These are phyloP conservation scores for Neonectria faginata DNA, from an alignment of 2,329 filamentous ascomycete species.

Conservation along the genomic window DNA sequence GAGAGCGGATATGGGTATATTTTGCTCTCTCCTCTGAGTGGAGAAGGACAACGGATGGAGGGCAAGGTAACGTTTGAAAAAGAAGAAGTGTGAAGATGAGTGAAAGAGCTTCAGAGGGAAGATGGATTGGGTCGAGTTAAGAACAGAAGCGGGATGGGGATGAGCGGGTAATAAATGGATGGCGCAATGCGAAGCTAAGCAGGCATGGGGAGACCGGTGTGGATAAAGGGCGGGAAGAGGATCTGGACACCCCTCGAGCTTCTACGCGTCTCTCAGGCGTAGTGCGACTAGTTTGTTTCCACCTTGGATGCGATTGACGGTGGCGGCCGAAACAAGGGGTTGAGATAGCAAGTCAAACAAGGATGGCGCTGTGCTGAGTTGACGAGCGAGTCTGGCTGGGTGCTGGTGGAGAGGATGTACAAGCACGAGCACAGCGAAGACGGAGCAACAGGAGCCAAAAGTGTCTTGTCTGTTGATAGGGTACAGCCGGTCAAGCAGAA, in stretches of 20 bases:
- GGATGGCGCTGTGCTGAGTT: constrained; percentile 7
- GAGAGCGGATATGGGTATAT: no score
- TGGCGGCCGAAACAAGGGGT: constrained; percentile 10
- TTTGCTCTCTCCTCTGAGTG: neutral
- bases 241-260: constrained; percentile 19
- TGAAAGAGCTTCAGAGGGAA: constrained; percentile 2
- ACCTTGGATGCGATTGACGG: constrained; percentile 8
- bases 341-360: constrained; percentile 13
- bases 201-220: constrained; percentile 13
- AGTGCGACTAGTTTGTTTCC: constrained; percentile 21
- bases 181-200: constrained; percentile 16
- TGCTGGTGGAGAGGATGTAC: constrained; percentile 13
- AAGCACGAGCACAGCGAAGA: constrained; percentile 17
- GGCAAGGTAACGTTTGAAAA: neutral
- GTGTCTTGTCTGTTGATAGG: constrained; percentile 24
- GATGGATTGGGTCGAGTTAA: constrained; percentile 10
- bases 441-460: constrained; percentile 13
- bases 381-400: constrained; percentile 11
- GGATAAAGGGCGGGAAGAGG: constrained; percentile 22
- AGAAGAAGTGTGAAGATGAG: constrained; percentile 11
- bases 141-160: constrained; percentile 10
- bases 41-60: neutral
- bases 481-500: constrained; percentile 12
- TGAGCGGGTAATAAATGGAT: constrained; percentile 27
- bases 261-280: constrained; percentile 24